A percentile compares a stretch with the other conserved stretches of the same genome.
Evolutionary conservation across 495 filamentous ascomycete genomes (phyloP).

Genomic region (Peziza echinospora): DNA sequence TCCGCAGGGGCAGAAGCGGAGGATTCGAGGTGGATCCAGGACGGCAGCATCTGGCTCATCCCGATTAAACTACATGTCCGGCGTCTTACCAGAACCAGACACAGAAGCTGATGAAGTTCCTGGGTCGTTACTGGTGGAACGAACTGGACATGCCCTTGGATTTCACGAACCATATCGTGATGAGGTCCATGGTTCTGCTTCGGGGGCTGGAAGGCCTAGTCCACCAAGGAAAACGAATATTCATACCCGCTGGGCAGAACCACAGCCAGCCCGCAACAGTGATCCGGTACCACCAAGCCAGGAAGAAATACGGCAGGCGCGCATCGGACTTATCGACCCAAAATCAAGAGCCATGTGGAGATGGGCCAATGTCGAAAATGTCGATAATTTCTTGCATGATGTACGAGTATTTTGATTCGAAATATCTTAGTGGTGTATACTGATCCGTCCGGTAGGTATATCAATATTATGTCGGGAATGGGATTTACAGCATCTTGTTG

Average conservation of each 20-base stretch:
- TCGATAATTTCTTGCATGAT: conserved; percentile 75
- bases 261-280: conserved; percentile 26
- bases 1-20: background rate
- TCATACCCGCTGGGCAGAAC: conserved; percentile 10
- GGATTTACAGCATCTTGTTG: conserved; percentile 75
- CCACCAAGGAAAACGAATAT: conserved; percentile 7
- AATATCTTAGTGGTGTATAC: too few relatives aligned
- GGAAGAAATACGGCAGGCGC: conserved; percentile 29
- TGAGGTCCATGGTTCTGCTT: background rate
- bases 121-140: conserved; percentile 63
- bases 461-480: conserved; percentile 63
- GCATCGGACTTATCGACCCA: conserved; percentile 35
- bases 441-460: conserved; percentile 35
- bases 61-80: conserved; percentile 4
- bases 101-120: conserved; percentile 54
- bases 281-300: conserved; percentile 21
- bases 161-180: background rate
- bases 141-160: conserved; percentile 19
- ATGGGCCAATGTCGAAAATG: conserved; percentile 81
- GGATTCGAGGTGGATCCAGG: background rate
- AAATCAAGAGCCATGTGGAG: conserved; percentile 81
- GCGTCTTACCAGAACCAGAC: background rate
- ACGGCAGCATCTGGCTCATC: background rate
- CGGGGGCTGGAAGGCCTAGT: conserved; percentile 5
- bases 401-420: conserved; percentile 5